These are phyloP conservation scores for Alternaria metachromatica DNA, from an alignment of 2,329 filamentous ascomycete species.

Conservation along the genomic window DNA sequence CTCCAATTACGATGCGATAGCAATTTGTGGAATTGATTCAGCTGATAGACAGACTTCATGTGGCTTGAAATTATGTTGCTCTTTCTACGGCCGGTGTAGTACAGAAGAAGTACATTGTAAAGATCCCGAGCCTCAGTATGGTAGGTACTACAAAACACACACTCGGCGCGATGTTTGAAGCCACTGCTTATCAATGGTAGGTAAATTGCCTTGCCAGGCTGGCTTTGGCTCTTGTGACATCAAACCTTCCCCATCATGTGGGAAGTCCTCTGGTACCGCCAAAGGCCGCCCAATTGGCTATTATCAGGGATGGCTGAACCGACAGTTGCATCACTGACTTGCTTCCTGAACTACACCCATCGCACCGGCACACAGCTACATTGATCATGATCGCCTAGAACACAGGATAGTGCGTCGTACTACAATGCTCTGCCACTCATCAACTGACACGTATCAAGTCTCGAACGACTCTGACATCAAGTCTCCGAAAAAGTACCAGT, in stretches of 20 bases:
- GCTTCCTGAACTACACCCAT: too few species aligned
- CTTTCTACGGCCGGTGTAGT: constrained; percentile 24
- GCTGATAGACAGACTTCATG: constrained; percentile 13
- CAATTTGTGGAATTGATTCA: constrained; percentile 16
- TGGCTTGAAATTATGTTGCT: constrained; percentile 21
- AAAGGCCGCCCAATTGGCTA: too few species aligned
- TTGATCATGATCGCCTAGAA: not conserved
- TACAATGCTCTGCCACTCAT: not conserved
- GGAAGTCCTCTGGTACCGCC: too few species aligned
- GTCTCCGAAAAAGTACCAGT: not conserved
- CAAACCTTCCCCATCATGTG: too few species aligned
- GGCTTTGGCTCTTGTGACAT: not conserved
- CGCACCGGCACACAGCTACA: not conserved
- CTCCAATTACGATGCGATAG: not conserved
- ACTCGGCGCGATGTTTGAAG: too few species aligned
- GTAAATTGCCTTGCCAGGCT: too few species aligned
- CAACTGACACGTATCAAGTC: not conserved
- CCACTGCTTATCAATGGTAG: too few species aligned
- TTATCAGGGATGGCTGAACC: too few species aligned
- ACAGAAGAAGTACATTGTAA: constrained; percentile 27
- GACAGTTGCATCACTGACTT: too few species aligned
- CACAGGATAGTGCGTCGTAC: not conserved
- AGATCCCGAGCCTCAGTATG: constrained; percentile 17
- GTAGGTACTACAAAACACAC: not conserved
- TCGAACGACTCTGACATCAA: not conserved